Percentiles rank a stretch among this genome's conserved stretches.
These are phyloP conservation scores for Suhomyces sp. DNA, from an alignment of 805 yeast species.

Conservation along the genomic window DNA sequence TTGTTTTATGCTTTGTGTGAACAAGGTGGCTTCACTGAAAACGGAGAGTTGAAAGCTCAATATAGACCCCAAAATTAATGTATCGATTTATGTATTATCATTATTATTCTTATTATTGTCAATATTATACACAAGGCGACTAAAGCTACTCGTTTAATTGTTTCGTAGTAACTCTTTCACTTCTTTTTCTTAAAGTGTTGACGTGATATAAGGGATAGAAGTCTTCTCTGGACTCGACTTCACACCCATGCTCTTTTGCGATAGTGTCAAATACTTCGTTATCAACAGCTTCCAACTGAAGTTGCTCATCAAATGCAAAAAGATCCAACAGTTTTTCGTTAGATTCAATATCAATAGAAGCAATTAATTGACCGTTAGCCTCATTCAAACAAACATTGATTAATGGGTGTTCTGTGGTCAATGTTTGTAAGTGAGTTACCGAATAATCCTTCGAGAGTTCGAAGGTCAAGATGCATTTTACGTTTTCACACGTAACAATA, in stretches of 20 bases:
- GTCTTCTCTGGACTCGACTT: constrained; percentile 33
- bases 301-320: constrained; percentile 16
- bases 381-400: constrained; percentile 26
- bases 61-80: neutral
- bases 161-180: constrained; percentile 32
- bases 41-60: neutral
- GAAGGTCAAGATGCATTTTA: constrained; percentile 43
- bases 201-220: constrained; percentile 50
- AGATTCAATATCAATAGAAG: constrained; percentile 31
- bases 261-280: constrained; percentile 20
- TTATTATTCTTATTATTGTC: neutral
- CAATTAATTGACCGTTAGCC: constrained; percentile 18
- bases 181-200: constrained; percentile 55
- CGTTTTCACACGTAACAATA: constrained; percentile 52
- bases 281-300: constrained; percentile 11
- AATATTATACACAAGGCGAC: neutral
- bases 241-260: constrained; percentile 25
- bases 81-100: neutral
- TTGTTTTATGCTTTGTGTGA: constrained; percentile 77
- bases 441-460: constrained; percentile 23
- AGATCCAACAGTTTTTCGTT: constrained; percentile 24
- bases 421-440: constrained; percentile 28
- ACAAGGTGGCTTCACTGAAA: constrained; percentile 65
- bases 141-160: neutral
- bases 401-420: constrained; percentile 22